Evolutionary conservation across 2,329 filamentous ascomycete genomes (phyloP).

Genomic region (Botrytis elliptica): DNA sequence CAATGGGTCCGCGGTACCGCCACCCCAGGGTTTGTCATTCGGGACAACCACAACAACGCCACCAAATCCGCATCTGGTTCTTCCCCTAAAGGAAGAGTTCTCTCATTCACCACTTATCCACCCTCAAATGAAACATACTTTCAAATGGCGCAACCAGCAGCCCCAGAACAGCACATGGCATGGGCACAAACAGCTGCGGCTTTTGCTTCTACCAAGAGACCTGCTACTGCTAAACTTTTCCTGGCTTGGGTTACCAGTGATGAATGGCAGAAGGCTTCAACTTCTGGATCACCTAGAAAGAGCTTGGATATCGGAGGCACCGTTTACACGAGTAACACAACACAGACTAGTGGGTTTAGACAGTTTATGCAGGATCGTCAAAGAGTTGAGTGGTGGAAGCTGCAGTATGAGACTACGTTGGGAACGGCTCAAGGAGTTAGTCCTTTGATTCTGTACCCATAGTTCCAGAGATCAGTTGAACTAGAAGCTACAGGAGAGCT

Average conservation of each 20-base stretch:
- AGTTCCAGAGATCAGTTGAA: not conserved
- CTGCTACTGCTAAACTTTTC: not conserved
- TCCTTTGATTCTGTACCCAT: not conserved
- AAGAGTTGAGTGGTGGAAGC: conserved; percentile 10
- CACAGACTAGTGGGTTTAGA: not conserved
- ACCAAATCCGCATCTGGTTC: not conserved
- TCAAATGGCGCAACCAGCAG: not conserved
- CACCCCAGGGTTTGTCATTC: not conserved
- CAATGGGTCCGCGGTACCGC: conserved; percentile 11
- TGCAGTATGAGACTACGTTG: conserved; percentile 1
- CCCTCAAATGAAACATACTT: not conserved
- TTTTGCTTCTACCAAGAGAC: not conserved
- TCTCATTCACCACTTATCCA: not conserved
- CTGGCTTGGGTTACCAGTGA: conserved; percentile 6
- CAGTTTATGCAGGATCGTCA: not conserved
- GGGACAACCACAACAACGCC: not conserved
- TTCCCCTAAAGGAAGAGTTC: not conserved
- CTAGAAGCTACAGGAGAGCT: no score
- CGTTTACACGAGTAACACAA: not conserved
- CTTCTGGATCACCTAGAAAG: not conserved
- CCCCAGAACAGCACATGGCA: conserved; percentile 5
- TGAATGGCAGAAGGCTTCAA: not conserved
- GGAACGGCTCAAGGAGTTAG: not conserved
- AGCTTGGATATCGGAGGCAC: not conserved
- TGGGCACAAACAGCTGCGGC: conserved; percentile 1